These are phyloP conservation scores for Kuraishia borneana DNA, from an alignment of 805 yeast genomes.

Conservation along the genomic window DNA sequence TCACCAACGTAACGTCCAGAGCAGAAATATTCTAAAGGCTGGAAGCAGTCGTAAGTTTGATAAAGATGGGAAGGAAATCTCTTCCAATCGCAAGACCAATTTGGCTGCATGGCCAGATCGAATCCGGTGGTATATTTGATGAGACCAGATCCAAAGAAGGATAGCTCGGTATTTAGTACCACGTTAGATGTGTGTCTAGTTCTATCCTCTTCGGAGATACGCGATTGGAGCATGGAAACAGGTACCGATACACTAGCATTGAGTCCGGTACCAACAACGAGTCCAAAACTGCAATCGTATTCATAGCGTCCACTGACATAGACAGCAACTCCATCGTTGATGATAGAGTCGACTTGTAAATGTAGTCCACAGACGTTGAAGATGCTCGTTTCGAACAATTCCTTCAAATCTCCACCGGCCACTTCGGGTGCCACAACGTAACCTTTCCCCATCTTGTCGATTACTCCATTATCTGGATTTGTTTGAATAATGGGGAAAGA, in stretches of 20 bases:
- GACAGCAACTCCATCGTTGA: conserved; percentile 61
- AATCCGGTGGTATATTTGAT: conserved; percentile 22
- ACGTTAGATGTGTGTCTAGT: conserved; percentile 1
- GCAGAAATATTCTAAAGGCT: conserved; percentile 45
- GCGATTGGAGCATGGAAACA: neutral
- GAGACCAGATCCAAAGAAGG: conserved; percentile 38
- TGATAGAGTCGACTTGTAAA: conserved; percentile 30
- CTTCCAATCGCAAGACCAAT: conserved; percentile 9
- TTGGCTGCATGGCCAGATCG: conserved; percentile 26
- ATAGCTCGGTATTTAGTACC: conserved; percentile 40
- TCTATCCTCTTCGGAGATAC: conserved; percentile 10
- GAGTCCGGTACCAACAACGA: conserved; percentile 63
- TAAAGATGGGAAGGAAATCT: conserved; percentile 13
- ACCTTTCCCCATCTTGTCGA: conserved; percentile 53
- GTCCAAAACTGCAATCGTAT: conserved; percentile 29
- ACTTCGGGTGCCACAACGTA: conserved; percentile 33
- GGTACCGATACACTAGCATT: conserved; percentile 36
- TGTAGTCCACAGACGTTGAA: conserved; percentile 16
- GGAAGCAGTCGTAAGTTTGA: conserved; percentile 24
- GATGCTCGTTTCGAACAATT: conserved; percentile 23
- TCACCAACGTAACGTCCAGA: conserved; percentile 50
- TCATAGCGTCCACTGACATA: conserved; percentile 36
- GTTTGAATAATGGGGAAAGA: conserved; percentile 40
- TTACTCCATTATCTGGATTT: conserved; percentile 29
- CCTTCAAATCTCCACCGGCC: conserved; percentile 26